A percentile compares a stretch with the other conserved stretches of the same genome.
Conservation (phyloP, 305 asterid genomes). For the Fraxinus platypoda region DNA sequence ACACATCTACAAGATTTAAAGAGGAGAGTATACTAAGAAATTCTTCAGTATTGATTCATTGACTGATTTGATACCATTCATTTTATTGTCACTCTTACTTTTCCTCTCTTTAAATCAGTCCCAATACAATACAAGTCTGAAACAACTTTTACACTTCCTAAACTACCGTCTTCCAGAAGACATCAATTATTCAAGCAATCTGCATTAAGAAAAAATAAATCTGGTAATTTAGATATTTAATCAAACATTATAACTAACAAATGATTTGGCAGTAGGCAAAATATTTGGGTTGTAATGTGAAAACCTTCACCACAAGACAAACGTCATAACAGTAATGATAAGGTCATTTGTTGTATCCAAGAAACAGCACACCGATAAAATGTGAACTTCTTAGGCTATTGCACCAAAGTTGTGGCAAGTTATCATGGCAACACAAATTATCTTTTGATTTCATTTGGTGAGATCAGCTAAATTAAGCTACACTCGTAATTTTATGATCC, state of each 20-base stretch:
- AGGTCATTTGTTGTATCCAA: background rate
- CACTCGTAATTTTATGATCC: background rate
- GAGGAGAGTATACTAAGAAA: background rate
- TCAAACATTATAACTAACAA: constrained; percentile 1
- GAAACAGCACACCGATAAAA: background rate
- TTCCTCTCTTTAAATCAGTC: background rate
- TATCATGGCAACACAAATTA: background rate
- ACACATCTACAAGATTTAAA: background rate
- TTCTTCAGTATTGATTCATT: background rate
- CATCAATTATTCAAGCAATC: background rate
- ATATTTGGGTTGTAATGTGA: background rate
- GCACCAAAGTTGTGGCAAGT: background rate
- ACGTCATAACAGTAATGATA: background rate
- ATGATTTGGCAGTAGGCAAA: background rate
- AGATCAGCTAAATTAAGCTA: background rate
- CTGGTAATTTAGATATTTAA: background rate
- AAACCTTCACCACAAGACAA: background rate
- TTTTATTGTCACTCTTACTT: background rate
- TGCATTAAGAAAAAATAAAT: background rate
- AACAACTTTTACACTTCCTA: constrained; percentile 8
- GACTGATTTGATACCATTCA: background rate
- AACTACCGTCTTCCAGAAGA: background rate
- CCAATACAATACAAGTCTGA: background rate
- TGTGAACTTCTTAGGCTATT: background rate
- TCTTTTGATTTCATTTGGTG: background rate